A percentile compares a stretch with the other conserved stretches of the same genome.
These are phyloP conservation scores for Penicillium sp. DNA, from an alignment of 2,329 filamentous ascomycete genomes.

Conservation along the genomic window DNA sequence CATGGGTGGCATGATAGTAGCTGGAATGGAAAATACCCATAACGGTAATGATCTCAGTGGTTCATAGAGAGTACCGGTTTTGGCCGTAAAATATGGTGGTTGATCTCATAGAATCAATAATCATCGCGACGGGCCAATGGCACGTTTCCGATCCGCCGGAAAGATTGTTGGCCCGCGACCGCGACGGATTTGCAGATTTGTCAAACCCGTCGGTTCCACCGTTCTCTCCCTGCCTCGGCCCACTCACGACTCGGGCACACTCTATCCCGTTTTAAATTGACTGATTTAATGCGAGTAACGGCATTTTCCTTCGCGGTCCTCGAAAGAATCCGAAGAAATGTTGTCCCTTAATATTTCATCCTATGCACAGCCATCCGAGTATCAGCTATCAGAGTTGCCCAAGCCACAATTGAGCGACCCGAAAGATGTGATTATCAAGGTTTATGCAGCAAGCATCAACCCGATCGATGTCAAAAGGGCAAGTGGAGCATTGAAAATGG, in stretches of 20 bases:
- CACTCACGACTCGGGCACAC: neutral
- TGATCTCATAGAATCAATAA: neutral
- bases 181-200: neutral
- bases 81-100: no score
- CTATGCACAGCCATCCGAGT: conserved; percentile 25
- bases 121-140: neutral
- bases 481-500: conserved; percentile 39
- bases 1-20: no score
- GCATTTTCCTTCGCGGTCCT: no score
- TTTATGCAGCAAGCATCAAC: conserved; percentile 52
- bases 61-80: no score
- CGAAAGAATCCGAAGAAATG: conserved; percentile 14
- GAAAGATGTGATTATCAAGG: conserved; percentile 41
- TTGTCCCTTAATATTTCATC: conserved; percentile 22
- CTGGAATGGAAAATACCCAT: no score
- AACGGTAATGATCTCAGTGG: no score
- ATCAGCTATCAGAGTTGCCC: conserved; percentile 25
- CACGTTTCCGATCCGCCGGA: neutral
- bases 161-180: neutral
- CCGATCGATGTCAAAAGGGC: conserved; percentile 52
- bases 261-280: no score
- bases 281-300: no score
- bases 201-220: neutral
- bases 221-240: neutral
- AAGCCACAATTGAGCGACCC: conserved; percentile 19